Evolutionary conservation across 2,329 filamentous ascomycete genomes (phyloP), one percentile per base, ranked within the genome.

Genomic region (Neopestalotiopsis sp.): DNA sequence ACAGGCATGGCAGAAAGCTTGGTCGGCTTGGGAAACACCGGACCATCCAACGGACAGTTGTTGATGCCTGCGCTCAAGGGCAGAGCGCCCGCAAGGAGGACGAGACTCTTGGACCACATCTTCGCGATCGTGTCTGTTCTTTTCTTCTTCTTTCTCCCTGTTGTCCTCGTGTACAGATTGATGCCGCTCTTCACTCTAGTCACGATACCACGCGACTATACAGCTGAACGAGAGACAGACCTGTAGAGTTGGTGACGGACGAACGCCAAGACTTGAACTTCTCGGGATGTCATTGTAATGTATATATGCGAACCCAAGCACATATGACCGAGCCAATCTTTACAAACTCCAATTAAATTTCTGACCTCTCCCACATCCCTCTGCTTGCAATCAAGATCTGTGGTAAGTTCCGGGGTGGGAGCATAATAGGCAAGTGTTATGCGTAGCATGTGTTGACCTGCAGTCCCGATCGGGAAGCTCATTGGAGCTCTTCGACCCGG

Each of bases 31-130:
- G 76, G 74, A 56, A 76, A 77, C 17, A 70, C 74, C 14, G 74
- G 73, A 1, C 76, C 76, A 61, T 77, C 76, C 10, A 77, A 67
- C 7, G 76, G 76, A 61, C 76, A 77, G 61, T 70, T 53, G 40
- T 67, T 67, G 65, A 67, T 56, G n/a, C 30, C 56, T 14, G 56
- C 65, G 34, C 53, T 45, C 20, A 66, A 38, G 63, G 63, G 30
- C 12, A 61, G 42, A 14, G 53, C 65, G 65, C 65, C 65, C 28
- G 65, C 65, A 34, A 67, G 20, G 32, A 61, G n/a, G 9, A 61
- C 40, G 30, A 67, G 65, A 67, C 20, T 57, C n/a, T 61, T 67
- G 6, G 40, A 45, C 64, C 42, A 57, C 45, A 66, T 66, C 45
- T 34, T 67, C 4, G 49, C 45, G 4, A 17, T 7, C 9, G 17